Base-by-base conservation (phyloP, 2,329 filamentous ascomycete genomes). In the Clonostachys byssicola region DNA sequence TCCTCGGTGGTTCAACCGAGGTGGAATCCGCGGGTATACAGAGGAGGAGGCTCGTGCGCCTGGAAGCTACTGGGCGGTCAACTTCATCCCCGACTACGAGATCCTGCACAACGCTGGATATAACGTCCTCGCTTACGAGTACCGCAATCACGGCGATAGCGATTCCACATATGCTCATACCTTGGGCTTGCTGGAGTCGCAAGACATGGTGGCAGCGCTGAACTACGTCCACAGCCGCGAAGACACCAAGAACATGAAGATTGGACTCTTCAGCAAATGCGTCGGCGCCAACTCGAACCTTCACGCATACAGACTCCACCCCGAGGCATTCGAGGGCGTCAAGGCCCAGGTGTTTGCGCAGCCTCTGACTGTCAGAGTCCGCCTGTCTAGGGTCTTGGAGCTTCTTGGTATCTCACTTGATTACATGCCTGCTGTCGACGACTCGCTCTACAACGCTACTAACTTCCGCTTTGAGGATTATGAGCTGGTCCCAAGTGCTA, bases 41-140 rank as follows among this genome's bases (percentile, higher is more conserved):
- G 30, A n/a, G 48, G 45, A 13, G 16, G 43, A 12, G 34, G 45
- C 13, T 34, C 36, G 16, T 30, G 23, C 23, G 8, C 23, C 23
- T 30, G 23, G 23, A 9, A 30, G 23, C 23, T 30, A 30, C 39
- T 44, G 47, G 10, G 46, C 47, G 13, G 20, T 50, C 9, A 50
- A 46, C 42, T 50, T 50, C 40, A 30, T 47, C 7, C 48, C 46
- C 10, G 48, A 50, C 48, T 47, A 42, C 42, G 47, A 50, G 43
- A 44, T 44, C 14, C 48, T 50, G 2, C 48, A 45, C 39, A 46
- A 50, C 10, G 45, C 45, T 16, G 45, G 48, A 8, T 50, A 35
- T n/a, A 50, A 50, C 42, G 40, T 50, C 16, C 17, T 50, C 5
- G 5, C 72, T 68, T 36, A 75, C 67, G 17, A 72, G 23, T 17